Conservation (phyloP, 148 eudicot species). For the Arbutus unedo region DNA sequence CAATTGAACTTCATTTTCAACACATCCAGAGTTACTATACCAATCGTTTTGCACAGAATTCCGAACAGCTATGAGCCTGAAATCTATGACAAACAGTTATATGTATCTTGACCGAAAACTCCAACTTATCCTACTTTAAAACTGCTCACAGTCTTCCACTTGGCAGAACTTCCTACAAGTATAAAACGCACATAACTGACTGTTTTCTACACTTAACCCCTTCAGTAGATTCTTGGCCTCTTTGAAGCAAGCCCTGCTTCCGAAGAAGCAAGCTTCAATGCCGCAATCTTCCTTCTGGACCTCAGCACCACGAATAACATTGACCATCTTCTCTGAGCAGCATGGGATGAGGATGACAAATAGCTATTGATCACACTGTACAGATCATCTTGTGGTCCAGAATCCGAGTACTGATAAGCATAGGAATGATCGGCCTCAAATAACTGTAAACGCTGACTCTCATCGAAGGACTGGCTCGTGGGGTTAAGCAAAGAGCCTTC, state of each 20-base stretch:
- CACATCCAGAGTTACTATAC: background rate
- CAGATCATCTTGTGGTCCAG: background rate
- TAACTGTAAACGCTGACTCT: background rate
- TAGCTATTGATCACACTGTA: background rate
- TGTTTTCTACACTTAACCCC: background rate
- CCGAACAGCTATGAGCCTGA: background rate
- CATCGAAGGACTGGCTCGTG: background rate
- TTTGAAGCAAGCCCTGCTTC: background rate
- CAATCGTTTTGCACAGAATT: background rate
- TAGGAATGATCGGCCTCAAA: background rate
- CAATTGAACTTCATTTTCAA: background rate
- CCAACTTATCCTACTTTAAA: background rate
- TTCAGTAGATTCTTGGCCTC: constrained; percentile 7
- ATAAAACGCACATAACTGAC: background rate
- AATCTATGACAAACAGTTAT: background rate
- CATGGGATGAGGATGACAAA: background rate
- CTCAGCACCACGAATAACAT: background rate
- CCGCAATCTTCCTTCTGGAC: background rate
- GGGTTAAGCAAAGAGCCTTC: background rate
- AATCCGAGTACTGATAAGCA: background rate
- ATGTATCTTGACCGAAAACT: background rate
- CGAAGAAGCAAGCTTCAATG: background rate
- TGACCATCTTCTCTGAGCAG: constrained; percentile 6
- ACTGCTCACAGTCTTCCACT: background rate
- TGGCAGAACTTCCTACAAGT: background rate